Evolutionary conservation across 768 basidiomycete genomes (phyloP).

Genomic region (Clitopilus hobsonii): DNA sequence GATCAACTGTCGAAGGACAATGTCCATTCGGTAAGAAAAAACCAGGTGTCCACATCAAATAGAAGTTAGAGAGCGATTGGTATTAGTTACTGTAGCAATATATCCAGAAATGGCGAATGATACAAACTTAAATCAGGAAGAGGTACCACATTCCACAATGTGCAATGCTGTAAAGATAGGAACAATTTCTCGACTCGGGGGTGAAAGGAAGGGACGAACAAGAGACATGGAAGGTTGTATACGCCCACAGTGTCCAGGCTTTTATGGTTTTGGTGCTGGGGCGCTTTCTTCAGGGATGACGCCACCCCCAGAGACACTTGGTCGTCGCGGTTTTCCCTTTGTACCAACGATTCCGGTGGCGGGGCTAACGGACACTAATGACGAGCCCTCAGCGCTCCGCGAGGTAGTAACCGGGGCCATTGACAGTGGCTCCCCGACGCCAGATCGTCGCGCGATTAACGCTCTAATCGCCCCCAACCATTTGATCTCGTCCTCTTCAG

Average conservation of each 20-base stretch:
- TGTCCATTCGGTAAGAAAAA: neutral
- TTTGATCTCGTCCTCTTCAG: constrained; percentile 96
- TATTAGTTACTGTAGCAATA: neutral
- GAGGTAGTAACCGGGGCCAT: constrained; percentile 11
- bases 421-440: constrained; percentile 37
- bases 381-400: constrained; percentile 11
- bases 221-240: neutral
- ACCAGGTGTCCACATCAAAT: neutral
- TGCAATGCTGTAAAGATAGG: neutral
- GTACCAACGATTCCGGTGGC: constrained; percentile 28
- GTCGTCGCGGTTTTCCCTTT: constrained; percentile 43
- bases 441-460: constrained; percentile 72
- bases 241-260: constrained; percentile 1
- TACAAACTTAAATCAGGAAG: neutral
- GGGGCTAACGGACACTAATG: constrained; percentile 6
- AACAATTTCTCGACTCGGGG: neutral
- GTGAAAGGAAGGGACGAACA: constrained; percentile 2
- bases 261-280: constrained; percentile 12
- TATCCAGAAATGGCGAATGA: neutral
- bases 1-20: neutral
- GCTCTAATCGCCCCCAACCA: constrained; percentile 96
- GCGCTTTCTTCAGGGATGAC: constrained; percentile 17
- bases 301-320: constrained; percentile 35
- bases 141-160: neutral
- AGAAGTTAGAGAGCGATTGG: neutral